Evolutionary conservation across 805 yeast species (phyloP), one percentile per base, ranked within the genome.

Genomic region (Myxozyma mucilagina): DNA sequence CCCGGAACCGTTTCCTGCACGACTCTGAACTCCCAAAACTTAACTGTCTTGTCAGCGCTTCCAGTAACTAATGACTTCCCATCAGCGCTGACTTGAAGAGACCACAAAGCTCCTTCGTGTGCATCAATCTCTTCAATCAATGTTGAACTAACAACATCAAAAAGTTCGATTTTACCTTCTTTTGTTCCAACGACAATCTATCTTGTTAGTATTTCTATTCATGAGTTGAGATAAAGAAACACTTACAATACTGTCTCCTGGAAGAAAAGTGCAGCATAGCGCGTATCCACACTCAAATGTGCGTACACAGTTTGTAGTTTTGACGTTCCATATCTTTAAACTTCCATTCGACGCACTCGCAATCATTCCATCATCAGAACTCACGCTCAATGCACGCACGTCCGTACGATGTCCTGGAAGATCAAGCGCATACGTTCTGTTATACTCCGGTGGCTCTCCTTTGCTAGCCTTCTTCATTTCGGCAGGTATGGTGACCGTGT

Each of bases 321-420:
- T 80, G 34, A 87, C 72, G 71, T 94, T 94, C 97, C 97, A 92
- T 24, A 94, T 80, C 71, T 94, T 94, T 64, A 94, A 76, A 66
- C 84, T 82, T 24, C 97, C 97, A 70, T 91, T 90, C 2, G 97
- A 87, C 0, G 97, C 97, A 1, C 97, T 87, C 2, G 91, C 96
- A 45, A 93, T 76, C 60, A 94, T 76, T 71, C 84, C 84, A 72
- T 86, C 84, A 75, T 93, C 97, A 57, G 85, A 83, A 59, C 96
- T 87, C 39, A 94, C 79, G 67, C 90, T 92, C 71, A 90, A 77
- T 4, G 96, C 81, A 69, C 99, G 82, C 32, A 93, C 81, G 73
- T 94, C 99, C 1, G 90, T 84, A 72, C 97, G 84, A 73, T 92
- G 97, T 20, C 99, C 99, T 56, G 83, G 81, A 45, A 84, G 74